A percentile compares a stretch with the other conserved stretches of the same genome.
Conservation (phyloP, 2,329 filamentous ascomycete species). For the Chaetothyriales sp. region DNA sequence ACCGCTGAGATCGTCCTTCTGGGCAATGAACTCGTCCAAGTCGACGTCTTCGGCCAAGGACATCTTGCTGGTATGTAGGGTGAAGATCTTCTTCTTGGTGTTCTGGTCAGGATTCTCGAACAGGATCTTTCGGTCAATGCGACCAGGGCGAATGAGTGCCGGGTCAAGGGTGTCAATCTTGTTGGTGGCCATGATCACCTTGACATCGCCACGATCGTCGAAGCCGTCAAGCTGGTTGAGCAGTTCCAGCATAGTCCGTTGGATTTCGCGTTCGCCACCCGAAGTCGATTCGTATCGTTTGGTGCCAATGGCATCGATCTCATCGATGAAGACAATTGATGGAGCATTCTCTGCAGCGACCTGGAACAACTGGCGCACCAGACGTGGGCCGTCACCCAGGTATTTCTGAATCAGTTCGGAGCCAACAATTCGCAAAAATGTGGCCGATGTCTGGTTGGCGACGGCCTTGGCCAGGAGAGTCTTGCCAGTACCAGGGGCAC, state of each 20-base stretch:
- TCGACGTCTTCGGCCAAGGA: slow-evolving; percentile 92
- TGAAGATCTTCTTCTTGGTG: slow-evolving; percentile 96
- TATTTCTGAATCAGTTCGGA: slow-evolving; percentile 98
- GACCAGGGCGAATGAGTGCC: slow-evolving; percentile 85
- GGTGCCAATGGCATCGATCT: slow-evolving; percentile 96
- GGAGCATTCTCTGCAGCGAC: slow-evolving; percentile 92
- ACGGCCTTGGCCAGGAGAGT: slow-evolving; percentile 92
- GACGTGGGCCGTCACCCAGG: slow-evolving; percentile 80
- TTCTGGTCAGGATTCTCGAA: slow-evolving; percentile 68
- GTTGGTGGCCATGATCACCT: slow-evolving; percentile 99
- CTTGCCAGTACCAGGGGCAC: slow-evolving; percentile 92
- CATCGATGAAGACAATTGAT: slow-evolving; percentile 96
- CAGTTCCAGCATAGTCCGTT: slow-evolving; percentile 95
- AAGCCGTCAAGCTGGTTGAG: slow-evolving; percentile 98
- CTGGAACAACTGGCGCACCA: slow-evolving; percentile 82
- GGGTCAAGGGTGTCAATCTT: slow-evolving; percentile 98
- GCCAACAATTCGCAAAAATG: slow-evolving; percentile 91
- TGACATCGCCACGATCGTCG: slow-evolving; percentile 95
- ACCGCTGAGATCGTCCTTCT: slow-evolving; percentile 94
- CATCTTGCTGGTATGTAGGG: slow-evolving; percentile 97
- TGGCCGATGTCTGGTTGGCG: slow-evolving; percentile 96
- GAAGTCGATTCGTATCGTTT: slow-evolving; percentile 98
- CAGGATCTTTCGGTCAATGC: slow-evolving; percentile 95
- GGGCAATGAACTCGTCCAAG: slow-evolving; percentile 91
- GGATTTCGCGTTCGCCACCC: slow-evolving; percentile 90